Evolutionary conservation across 1,139 yeast species (phyloP), one percentile per base, ranked within the genome.

Genomic region (Yamadazyma songkhlaensis): DNA sequence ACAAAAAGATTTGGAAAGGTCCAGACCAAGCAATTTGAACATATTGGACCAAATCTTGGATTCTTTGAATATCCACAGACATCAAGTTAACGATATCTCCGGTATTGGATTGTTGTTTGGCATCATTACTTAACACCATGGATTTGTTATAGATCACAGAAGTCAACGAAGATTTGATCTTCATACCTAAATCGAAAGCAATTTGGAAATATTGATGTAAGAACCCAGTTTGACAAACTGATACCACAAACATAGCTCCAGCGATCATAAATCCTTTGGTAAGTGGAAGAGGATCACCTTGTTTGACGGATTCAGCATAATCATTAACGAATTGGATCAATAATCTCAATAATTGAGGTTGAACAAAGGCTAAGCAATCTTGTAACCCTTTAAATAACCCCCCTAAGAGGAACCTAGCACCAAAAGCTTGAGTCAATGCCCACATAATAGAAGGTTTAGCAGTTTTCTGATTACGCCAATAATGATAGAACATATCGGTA

Each of bases 11-110:
- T 65, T 92, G 98, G 66, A 90, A 87, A 2, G 98, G 98, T 32
- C 97, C 97, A 0, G 97, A 89, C 96, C 97, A 90, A 37, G 88
- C 72, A 43, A 90, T 76, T 55, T 89, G 90, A 45, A 92, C 81
- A 61, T 85, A 84, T 57, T 89, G 95, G 30, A 87, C 80, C 44
- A 90, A 71, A 54, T 90, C 97, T 62, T 89, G 97, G 41, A 92
- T 68, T 62, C 97, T 77, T 65, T 90, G 97, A 6, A 94, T 86
- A 64, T 92, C 98, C 35, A 92, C 97, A 36, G 97, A 84, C 97
- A 90, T 90, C 54, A 92, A 72, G 54, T 94, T 92, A 38, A 92
- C 98, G 53, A 94, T 88, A 57, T 94, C 98, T 58, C 98, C 98
- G n/a, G 96, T 88, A 21, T 88, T 78, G 36, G 88, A 81, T 38